These are phyloP conservation scores for Trypanosoma vivax DNA, from an alignment of 208 protist genomes.

Conservation along the genomic window DNA sequence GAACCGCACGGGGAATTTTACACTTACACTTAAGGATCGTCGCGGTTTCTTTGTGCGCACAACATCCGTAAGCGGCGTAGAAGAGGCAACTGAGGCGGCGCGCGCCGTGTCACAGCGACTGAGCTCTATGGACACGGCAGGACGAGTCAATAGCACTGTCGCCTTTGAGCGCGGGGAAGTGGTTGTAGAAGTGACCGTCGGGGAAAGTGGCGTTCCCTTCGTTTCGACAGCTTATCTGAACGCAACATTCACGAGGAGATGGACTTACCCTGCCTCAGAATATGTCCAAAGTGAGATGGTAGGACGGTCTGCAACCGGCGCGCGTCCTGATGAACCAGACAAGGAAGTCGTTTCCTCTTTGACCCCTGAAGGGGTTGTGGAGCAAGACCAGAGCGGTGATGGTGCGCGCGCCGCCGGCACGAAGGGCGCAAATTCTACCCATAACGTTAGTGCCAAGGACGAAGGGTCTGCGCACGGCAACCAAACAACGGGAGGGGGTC, in stretches of 20 bases:
- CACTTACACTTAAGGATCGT: conserved; percentile 14
- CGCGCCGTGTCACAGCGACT: neutral
- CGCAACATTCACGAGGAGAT: conserved; percentile 18
- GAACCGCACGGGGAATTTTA: conserved; percentile 28
- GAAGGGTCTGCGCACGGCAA: too few relatives aligned
- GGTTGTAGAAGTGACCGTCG: conserved; percentile 42
- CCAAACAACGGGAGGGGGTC: too few relatives aligned
- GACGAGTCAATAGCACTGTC: neutral
- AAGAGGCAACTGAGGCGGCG: neutral
- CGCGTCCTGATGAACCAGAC: too few relatives aligned
- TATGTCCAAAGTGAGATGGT: too few relatives aligned
- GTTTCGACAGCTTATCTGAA: conserved; percentile 41
- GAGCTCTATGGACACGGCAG: neutral
- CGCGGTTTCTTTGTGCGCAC: conserved; percentile 10
- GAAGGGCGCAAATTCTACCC: too few relatives aligned
- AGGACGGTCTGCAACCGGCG: too few relatives aligned
- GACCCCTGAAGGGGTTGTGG: too few relatives aligned
- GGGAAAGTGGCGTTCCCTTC: conserved; percentile 57
- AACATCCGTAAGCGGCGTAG: conserved; percentile 8
- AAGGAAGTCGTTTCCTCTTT: too few relatives aligned
- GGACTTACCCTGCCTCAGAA: neutral
- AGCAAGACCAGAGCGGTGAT: too few relatives aligned
- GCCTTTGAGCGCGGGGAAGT: conserved; percentile 29
- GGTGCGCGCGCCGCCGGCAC: too few relatives aligned
- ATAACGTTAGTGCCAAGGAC: too few relatives aligned